phyloP scores from a whole-genome alignment of 2,329 filamentous ascomycete species.

The Endocalyx cinctus region DNA sequence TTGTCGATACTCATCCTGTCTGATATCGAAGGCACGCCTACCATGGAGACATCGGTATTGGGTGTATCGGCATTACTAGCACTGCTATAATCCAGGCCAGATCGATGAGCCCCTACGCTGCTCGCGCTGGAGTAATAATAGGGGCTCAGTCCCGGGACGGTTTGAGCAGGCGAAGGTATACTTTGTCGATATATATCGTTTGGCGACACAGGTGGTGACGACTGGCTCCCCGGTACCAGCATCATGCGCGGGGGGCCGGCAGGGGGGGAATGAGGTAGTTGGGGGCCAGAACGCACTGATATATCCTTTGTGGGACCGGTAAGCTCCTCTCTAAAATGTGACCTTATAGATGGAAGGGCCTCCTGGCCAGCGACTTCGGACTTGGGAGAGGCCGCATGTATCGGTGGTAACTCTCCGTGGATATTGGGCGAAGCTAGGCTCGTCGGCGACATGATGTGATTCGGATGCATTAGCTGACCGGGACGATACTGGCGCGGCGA shows the following conservation, averaged over 20 bases:
- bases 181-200: slow-evolving; percentile 41
- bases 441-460: slow-evolving; percentile 31
- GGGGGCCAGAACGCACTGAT: slow-evolving; percentile 19
- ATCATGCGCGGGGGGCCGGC: slow-evolving; percentile 23
- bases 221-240: slow-evolving; percentile 31
- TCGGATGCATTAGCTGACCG: slow-evolving; percentile 25
- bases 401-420: slow-evolving; percentile 27
- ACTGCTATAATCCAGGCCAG: slow-evolving; percentile 36
- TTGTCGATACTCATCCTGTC: slow-evolving; percentile 57
- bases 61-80: slow-evolving; percentile 43
- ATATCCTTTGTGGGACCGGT: slow-evolving; percentile 28
- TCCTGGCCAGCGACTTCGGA: slow-evolving; percentile 32
- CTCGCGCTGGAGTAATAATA: slow-evolving; percentile 30
- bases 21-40: slow-evolving; percentile 38
- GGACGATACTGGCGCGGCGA: slow-evolving; percentile 19
- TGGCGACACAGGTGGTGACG: slow-evolving; percentile 47
- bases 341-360: slow-evolving; percentile 34
- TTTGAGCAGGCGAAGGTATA: slow-evolving; percentile 43
- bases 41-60: slow-evolving; percentile 39
- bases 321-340: slow-evolving; percentile 27
- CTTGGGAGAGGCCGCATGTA: slow-evolving; percentile 34
- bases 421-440: slow-evolving; percentile 19
- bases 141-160: slow-evolving; percentile 33
- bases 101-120: slow-evolving; percentile 26
- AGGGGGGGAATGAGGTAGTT: slow-evolving; percentile 32